Base-by-base conservation (phyloP, 352 stramenopile species). In the Blastocystis sp. region DNA sequence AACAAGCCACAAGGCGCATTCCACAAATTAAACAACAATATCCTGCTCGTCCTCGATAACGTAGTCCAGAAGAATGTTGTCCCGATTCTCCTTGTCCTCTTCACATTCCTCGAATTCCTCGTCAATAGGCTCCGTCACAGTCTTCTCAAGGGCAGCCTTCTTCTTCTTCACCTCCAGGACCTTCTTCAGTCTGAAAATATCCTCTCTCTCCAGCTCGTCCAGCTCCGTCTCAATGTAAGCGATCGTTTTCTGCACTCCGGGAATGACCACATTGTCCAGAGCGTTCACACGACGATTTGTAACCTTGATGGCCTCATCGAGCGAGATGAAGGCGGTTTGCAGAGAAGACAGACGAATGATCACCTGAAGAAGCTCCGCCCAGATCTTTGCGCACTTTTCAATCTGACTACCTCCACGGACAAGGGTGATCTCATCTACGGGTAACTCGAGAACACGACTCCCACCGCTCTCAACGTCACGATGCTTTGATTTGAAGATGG, bases 201-300 rank as follows among this genome's bases (percentile, higher is more conserved):
- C 94, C 89, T 99, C 96, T 90, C 96, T 93, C 89, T 99, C 96
- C 69, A 99, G 91, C 88, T 99, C 96, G 89, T 99, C 96, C 42
- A 99, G 90, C 88, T 99, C 96, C 87, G 94, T 90, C 57, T 91
- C 91, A 88, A 99, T 99, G 90, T 98, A 99, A 87, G 92, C 90
- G 65, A 99, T 94, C 21, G 95, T 96, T 32, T 89, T 91, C 88
- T 98, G 93, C 79, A 99, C 98, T 84, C 94, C 94, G 44, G 96
- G 96, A 90, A 99, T 97, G 54, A 96, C 98, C 34, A 99, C 96
- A 88, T 98, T 98, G 87, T 99, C 96, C 88, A 99, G 91, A 21
- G 96, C 96, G 89, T 99, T 99, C 59, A 98, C 96, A 89, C 96
- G 94, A 84, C 96, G 93, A 90, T 99, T 99, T 27, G 96, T 99